A percentile compares a stretch with the other conserved stretches of the same genome.
These are phyloP conservation scores for Bipolaris zeicola DNA, from an alignment of 2,329 filamentous ascomycete genomes.

Conservation along the genomic window DNA sequence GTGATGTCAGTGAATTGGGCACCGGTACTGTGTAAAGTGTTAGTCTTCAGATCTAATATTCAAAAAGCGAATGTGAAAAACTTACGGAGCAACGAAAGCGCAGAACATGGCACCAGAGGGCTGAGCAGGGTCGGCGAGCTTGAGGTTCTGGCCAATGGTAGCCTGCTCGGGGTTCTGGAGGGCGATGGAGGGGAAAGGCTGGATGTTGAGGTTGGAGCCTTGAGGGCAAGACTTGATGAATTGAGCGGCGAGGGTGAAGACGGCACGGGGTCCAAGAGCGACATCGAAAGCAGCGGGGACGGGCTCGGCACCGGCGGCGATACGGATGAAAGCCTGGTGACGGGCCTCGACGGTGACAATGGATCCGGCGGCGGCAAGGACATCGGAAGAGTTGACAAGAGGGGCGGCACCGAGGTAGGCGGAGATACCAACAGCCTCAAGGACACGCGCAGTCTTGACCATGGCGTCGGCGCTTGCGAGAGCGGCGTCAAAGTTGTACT, in stretches of 20 bases:
- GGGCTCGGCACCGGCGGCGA: conserved; percentile 62
- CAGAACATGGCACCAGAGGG: conserved; percentile 62
- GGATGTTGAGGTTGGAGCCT: conserved; percentile 66
- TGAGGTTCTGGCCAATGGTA: conserved; percentile 47
- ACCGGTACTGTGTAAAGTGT: conserved; percentile 39
- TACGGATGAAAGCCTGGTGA: conserved; percentile 74
- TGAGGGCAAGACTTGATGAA: conserved; percentile 75
- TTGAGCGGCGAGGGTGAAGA: conserved; percentile 74
- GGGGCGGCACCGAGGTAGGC: conserved; percentile 73
- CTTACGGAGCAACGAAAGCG: conserved; percentile 68
- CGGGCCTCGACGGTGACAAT: conserved; percentile 76
- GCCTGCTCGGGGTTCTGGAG: conserved; percentile 59
- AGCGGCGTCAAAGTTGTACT: conserved; percentile 67
- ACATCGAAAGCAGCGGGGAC: conserved; percentile 74
- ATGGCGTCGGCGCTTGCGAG: conserved; percentile 70
- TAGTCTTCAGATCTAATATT: conserved; percentile 19
- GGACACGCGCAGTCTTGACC: conserved; percentile 70
- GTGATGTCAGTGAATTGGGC: conserved; percentile 62
- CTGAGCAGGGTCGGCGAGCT: conserved; percentile 44
- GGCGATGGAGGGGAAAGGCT: conserved; percentile 63
- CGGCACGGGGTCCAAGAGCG: conserved; percentile 68
- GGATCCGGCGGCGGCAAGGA: conserved; percentile 69
- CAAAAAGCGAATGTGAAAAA: conserved; percentile 32
- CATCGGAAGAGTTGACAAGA: conserved; percentile 62
- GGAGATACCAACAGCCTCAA: conserved; percentile 76